A percentile compares a stretch with the other conserved stretches of the same genome.
phyloP scores from a whole-genome alignment of 768 basidiomycete genomes.

The Punctularia strigosozonata region DNA sequence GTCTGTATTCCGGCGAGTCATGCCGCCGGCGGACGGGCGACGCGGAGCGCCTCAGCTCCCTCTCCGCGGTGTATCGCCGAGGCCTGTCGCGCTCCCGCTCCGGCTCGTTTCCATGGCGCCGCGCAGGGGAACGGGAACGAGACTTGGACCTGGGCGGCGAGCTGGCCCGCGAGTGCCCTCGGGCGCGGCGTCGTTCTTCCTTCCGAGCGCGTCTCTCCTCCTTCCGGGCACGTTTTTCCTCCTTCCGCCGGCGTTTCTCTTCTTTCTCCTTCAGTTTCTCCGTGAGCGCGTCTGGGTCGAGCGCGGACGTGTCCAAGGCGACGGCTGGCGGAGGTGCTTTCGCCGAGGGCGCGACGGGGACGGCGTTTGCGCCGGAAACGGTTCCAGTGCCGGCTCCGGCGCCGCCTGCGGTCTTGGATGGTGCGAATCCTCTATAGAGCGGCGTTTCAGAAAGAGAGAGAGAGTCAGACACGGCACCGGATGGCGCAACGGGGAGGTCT shows the following conservation, averaged over 20 bases:
- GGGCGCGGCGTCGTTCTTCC: conserved; percentile 27
- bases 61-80: background rate
- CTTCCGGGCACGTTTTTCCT: conserved; percentile 26
- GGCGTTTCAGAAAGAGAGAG: conserved; percentile 2
- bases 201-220: conserved; percentile 49
- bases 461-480: background rate
- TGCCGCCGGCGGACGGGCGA: conserved; percentile 1
- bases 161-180: conserved; percentile 5
- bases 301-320: conserved; percentile 1
- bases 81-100: conserved; percentile 9
- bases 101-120: conserved; percentile 9
- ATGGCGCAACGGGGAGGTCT: background rate
- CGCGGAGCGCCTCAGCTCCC: background rate
- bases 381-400: conserved; percentile 11
- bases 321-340: background rate
- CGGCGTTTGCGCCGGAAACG: conserved; percentile 16
- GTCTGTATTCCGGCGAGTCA: conserved; percentile 14
- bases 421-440: conserved; percentile 61
- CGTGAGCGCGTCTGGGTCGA: conserved; percentile 7
- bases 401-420: conserved; percentile 22
- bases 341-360: conserved; percentile 11
- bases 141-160: conserved; percentile 6
- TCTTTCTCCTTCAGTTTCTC: conserved; percentile 18
- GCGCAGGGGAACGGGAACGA: conserved; percentile 26
- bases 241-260: conserved; percentile 26